These are phyloP conservation scores for Trichoderma sp. DNA, from an alignment of 2,329 filamentous ascomycete genomes.

Conservation along the genomic window DNA sequence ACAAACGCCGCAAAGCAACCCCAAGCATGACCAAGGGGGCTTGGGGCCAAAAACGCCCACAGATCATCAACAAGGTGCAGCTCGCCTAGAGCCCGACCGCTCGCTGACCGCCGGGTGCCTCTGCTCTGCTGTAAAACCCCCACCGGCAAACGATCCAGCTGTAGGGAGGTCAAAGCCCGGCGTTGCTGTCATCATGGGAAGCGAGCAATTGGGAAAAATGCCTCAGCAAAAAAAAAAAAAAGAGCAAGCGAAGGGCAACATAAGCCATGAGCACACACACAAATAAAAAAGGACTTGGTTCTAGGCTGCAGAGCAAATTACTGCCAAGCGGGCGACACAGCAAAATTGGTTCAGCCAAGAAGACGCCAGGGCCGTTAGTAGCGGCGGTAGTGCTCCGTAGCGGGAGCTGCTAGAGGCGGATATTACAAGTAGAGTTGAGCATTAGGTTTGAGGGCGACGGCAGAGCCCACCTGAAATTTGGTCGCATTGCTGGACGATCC, in stretches of 20 bases:
- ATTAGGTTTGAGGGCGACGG: conserved; percentile 14
- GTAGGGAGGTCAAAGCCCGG: conserved; percentile 2
- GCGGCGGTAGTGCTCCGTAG: conserved; percentile 11
- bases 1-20: not conserved
- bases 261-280: not conserved
- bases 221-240: not conserved
- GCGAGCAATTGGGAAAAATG: conserved; percentile 12
- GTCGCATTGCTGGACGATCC: not conserved
- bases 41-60: conserved; percentile 10
- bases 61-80: conserved; percentile 18
- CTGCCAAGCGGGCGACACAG: not conserved
- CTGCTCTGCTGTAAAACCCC: not conserved
- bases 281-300: not conserved
- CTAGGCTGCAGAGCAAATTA: conserved; percentile 1
- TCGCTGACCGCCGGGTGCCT: conserved; percentile 8
- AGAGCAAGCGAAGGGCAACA: not conserved
- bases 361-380: not conserved
- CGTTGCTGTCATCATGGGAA: conserved; percentile 17
- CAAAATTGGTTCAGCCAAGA: conserved; percentile 5
- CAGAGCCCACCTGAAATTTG: not conserved
- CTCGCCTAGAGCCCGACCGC: conserved; percentile 5
- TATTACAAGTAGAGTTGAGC: conserved; percentile 23
- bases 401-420: conserved; percentile 19
- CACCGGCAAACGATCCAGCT: not conserved
- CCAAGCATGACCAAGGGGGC: not conserved